Evolutionary conservation across 2,329 filamentous ascomycete species (phyloP).

Genomic region (Aspergillus quadricinctus): DNA sequence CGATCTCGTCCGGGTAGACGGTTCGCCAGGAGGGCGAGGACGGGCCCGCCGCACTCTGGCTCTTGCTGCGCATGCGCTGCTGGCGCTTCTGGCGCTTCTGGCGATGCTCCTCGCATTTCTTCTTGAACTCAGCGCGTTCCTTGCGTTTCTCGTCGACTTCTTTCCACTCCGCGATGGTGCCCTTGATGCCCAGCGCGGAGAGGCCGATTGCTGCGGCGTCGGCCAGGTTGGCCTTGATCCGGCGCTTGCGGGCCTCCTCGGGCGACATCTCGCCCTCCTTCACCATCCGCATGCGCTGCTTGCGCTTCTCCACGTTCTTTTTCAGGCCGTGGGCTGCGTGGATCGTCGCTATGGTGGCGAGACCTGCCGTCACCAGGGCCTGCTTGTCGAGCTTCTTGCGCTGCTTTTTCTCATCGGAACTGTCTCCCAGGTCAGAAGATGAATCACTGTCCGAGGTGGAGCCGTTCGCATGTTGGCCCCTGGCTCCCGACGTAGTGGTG

Average conservation of each 20-base stretch:
- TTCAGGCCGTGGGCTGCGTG: slow-evolving; percentile 65
- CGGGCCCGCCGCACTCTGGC: slow-evolving; percentile 11
- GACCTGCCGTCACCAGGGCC: slow-evolving; percentile 61
- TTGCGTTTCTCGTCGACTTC: slow-evolving; percentile 61
- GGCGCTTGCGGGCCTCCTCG: slow-evolving; percentile 59
- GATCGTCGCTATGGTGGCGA: slow-evolving; percentile 65
- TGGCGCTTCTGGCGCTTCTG: slow-evolving; percentile 50
- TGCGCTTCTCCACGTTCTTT: slow-evolving; percentile 59
- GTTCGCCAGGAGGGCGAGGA: slow-evolving; percentile 10
- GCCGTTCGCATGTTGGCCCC: slow-evolving; percentile 11
- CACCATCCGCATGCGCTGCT: slow-evolving; percentile 57
- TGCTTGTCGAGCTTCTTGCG: slow-evolving; percentile 63
- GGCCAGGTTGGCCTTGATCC: slow-evolving; percentile 59
- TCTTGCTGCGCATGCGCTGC: slow-evolving; percentile 16
- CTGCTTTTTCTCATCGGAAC: slow-evolving; percentile 59
- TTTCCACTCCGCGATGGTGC: slow-evolving; percentile 63
- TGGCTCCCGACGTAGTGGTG: slow-evolving; percentile 19
- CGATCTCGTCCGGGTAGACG: slow-evolving; percentile 29
- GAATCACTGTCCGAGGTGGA: slow-evolving; percentile 35
- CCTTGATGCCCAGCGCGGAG: slow-evolving; percentile 64
- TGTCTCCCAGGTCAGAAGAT: slow-evolving; percentile 49
- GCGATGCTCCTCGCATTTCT: slow-evolving; percentile 40
- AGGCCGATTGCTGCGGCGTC: slow-evolving; percentile 63
- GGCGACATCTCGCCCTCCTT: slow-evolving; percentile 59
- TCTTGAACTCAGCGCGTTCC: slow-evolving; percentile 52